Evolutionary conservation across 129 eudicot genomes (phyloP), one percentile per base, ranked within the genome.

Genomic region (Lactuca saligna): DNA sequence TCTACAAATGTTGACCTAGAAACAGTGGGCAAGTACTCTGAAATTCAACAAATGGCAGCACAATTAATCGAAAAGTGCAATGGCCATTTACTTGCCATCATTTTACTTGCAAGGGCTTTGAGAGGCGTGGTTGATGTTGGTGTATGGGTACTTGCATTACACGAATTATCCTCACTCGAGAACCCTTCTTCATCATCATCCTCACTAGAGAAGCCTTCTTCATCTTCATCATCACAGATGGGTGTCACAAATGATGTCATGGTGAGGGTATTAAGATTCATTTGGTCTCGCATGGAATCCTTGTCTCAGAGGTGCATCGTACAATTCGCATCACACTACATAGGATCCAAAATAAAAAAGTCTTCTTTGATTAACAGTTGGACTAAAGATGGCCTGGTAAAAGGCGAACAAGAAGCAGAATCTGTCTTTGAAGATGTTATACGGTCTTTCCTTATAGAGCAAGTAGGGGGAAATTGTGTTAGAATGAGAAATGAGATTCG

Each of bases 11-110:
- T 6, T 65, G 42, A 14, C 39, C 41, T 46, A 25, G 57, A 17
- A 48, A 46, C 70, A 49, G n/a, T 44, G 70, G 57, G 42, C 14
- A 8, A 7, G 4, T 65, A 65, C 57, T 8, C 16, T 11, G 7
- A 13, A 17, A 46, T 46, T 46, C 57, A 25, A 65, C 17, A 31
- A 65, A 65, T 46, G 25, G 41, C 15, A 25, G 46, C 7, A 11
- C 17, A 4, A 4, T 12, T 49, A 25, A 17, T 65, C 8, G 70
- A 65, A 65, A 17, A 46, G 33, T 65, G 70, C 8, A 25, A 46
- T 65, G 70, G 70, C 6, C 70, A 65, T 65, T 13, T 65, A 65
- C 70, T 65, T 20, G 70, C 57, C 42, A 65, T 65, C 57, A 65
- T 65, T 46, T 46, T 65, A 46, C 70, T 65, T 12, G 70, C 70